Percentiles rank a stretch among this genome's conserved stretches.
These are phyloP conservation scores for Madurella fahalii DNA, from an alignment of 2,329 filamentous ascomycete species.

Conservation along the genomic window DNA sequence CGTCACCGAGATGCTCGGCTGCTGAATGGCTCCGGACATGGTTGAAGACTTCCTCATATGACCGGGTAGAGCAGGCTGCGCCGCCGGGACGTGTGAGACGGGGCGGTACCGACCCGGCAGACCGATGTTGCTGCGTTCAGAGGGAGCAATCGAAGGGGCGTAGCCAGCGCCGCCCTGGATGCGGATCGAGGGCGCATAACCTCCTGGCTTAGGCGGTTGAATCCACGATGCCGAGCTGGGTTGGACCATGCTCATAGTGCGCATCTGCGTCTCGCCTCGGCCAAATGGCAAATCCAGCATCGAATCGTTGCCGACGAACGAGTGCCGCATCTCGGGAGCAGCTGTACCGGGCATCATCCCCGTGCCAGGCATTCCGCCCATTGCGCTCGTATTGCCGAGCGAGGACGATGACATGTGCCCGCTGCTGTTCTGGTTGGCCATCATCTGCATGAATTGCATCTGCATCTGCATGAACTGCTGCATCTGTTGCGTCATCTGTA, in stretches of 20 bases:
- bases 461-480: constrained; percentile 88
- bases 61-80: constrained; percentile 27
- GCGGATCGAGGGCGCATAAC: constrained; percentile 49
- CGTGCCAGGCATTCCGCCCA: constrained; percentile 41
- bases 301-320: constrained; percentile 44
- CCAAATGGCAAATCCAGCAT: constrained; percentile 40
- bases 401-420: constrained; percentile 28
- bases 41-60: constrained; percentile 37
- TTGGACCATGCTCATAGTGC: constrained; percentile 83
- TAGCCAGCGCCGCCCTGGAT: constrained; percentile 56
- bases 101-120: constrained; percentile 86
- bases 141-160: constrained; percentile 87
- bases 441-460: constrained; percentile 91
- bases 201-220: constrained; percentile 39
- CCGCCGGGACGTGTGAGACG: constrained; percentile 62
- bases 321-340: constrained; percentile 38
- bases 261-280: constrained; percentile 44
- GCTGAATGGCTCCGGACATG: constrained; percentile 41
- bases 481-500: constrained; percentile 81
- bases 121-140: constrained; percentile 90
- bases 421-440: constrained; percentile 44
- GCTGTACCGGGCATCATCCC: constrained; percentile 28
- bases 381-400: constrained; percentile 27
- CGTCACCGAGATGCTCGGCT: constrained; percentile 36
- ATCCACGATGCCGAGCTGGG: constrained; percentile 59